Percentiles rank a stretch among this genome's conserved stretches.
Evolutionary conservation across 2,329 filamentous ascomycete genomes (phyloP).

Genomic region (Sporothrix dimorphospora): DNA sequence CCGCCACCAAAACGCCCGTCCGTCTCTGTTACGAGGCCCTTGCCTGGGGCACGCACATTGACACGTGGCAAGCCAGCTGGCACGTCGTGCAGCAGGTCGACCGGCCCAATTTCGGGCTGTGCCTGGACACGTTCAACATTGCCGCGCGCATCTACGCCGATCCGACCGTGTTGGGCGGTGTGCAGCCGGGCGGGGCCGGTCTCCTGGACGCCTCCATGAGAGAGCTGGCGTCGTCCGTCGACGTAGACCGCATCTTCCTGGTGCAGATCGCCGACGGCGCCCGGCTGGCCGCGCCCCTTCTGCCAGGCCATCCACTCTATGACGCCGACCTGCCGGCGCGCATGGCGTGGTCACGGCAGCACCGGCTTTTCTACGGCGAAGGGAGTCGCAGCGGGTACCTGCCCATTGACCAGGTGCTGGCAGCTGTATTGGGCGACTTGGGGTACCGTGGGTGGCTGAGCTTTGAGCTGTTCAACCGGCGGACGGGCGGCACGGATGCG

Average conservation of each 20-base stretch:
- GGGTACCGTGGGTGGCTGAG: constrained; percentile 63
- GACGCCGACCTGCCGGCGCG: constrained; percentile 55
- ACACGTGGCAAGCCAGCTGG: constrained; percentile 64
- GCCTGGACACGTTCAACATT: constrained; percentile 67
- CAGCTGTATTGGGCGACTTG: constrained; percentile 56
- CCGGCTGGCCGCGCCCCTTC: constrained; percentile 52
- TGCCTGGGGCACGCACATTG: constrained; percentile 61
- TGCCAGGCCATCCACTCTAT: constrained; percentile 56
- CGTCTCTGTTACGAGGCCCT: constrained; percentile 65
- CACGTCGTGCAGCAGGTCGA: constrained; percentile 57
- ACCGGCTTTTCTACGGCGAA: constrained; percentile 63
- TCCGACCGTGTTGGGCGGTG: constrained; percentile 49
- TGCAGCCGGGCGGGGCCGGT: constrained; percentile 50
- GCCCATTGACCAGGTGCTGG: constrained; percentile 56
- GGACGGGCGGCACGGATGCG: constrained; percentile 49
- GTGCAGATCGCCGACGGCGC: constrained; percentile 67
- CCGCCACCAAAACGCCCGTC: constrained; percentile 55
- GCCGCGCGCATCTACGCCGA: constrained; percentile 61
- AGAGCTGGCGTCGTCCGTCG: constrained; percentile 50
- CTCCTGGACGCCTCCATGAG: constrained; percentile 50
- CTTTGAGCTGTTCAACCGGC: constrained; percentile 62
- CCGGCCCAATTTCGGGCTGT: constrained; percentile 62
- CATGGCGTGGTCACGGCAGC: constrained; percentile 68
- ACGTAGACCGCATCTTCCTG: constrained; percentile 61
- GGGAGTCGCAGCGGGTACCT: constrained; percentile 58